Evolutionary conservation across 2,329 filamentous ascomycete genomes (phyloP), one percentile per base, ranked within the genome.

Genomic region (Arachnomyces sp.): DNA sequence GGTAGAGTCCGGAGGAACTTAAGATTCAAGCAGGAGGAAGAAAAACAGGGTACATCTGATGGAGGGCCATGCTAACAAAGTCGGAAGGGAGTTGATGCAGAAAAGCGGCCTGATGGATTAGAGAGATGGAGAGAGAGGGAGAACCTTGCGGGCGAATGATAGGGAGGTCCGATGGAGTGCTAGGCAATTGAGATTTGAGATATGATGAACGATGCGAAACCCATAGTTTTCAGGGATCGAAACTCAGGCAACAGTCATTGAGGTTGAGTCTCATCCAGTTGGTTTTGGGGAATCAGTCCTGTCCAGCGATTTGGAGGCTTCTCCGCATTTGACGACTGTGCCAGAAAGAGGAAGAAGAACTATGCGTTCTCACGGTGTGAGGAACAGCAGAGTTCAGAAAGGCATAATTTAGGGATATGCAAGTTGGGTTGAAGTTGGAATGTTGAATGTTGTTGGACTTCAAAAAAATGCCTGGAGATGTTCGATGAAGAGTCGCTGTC

Each of bases 21-120:
- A 40, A 40, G 46, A 36, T 49, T 65, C 52, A 65, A 52, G 57
- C 59, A 54, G 54, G 53, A 50, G 54, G 57, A 48, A 52, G 49
- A 49, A 52, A 50, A 44, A 50, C 46, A 51, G 52, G 48, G 48
- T 39, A 42, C 21, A 43, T 46, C 44, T 44, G 51, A 40, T 47
- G 52, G 57, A 50, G 43, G 55, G 56, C 63, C 63, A 66, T 66
- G 59, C 63, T 67, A 60, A 61, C 52, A 50, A 49, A 48, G 42
- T 28, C 35, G 49, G 43, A 39, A 38, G 44, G 40, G 48, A 48
- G 43, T 32, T 37, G 49, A 44, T 40, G 37, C 43, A 40, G 38
- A 45, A 43, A 37, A 48, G 18, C 31, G 39, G 32, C 29, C 28
- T 31, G 31, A 28, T 25, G 31, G 40, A 33, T 29, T 17, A 39